Evolutionary conservation across 345 rosid species (phyloP), one percentile per base, ranked within the genome.

Genomic region (Stellera chamaejasme): DNA sequence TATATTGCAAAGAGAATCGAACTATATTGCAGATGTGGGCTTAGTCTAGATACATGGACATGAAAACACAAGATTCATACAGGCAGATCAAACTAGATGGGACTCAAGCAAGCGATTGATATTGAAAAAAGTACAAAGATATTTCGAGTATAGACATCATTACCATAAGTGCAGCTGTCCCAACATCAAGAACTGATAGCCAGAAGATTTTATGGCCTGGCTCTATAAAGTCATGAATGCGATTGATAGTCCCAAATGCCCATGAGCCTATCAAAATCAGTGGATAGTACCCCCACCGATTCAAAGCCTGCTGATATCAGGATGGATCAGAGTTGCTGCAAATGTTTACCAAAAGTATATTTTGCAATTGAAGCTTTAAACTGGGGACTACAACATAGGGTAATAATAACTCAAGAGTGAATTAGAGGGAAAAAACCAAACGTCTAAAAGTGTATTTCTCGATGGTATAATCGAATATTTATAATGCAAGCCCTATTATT

Each of bases 241-340:
- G 81, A 63, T 88, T 91, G 68, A 92, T 80, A 19, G 98, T 92
- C 61, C 96, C 82, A 45, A 91, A 88, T n/a, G 90, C 79, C 96
- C 92, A 88, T 27, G 98, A 88, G 72, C 96, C 96, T 76, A 91
- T 91, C 48, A 91, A 68, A 65, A 83, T 91, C 62, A 88, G 88
- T 0, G 96, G 98, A 74, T 91, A 92, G 80, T 92, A 91, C 49
- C 98, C 98, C 98, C 96, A 88, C 27, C 90, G 71, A 60, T 85
- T 85, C 77, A 92, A 67, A 63, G 93, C 93, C 98, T 88, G 56
- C 5, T 49, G 63, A 59, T 67, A 52, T 48, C 44, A 52, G 44
- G 44, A 57, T 32, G 39, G 7, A 51, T 50, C 12, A 61, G 58
- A n/a, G 5, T 62, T 47, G 45, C 48, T 64, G 16, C 27, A 52